phyloP scores from a whole-genome alignment of 2,329 filamentous ascomycete species.

The Ophiostoma tasmaniense region DNA sequence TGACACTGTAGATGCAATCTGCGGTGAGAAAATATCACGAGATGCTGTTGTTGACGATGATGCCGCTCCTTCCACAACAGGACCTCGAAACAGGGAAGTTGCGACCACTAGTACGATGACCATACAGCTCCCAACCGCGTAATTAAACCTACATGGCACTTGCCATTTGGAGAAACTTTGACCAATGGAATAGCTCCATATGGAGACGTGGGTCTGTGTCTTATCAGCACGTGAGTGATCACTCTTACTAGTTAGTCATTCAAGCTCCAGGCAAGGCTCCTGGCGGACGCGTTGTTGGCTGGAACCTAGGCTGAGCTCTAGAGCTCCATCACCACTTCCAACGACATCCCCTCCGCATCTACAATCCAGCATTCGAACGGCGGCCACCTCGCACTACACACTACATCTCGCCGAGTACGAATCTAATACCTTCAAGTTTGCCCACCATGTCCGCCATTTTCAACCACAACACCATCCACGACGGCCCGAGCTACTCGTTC shows the following conservation, averaged over 20 bases:
- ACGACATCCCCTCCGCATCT: neutral
- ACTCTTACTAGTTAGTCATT: slow-evolving; percentile 32
- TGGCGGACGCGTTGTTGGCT: slow-evolving; percentile 16
- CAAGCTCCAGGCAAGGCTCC: slow-evolving; percentile 13
- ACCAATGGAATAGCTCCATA: neutral
- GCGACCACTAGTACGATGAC: neutral
- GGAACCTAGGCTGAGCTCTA: slow-evolving; percentile 9
- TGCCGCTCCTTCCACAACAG: neutral
- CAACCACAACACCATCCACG: slow-evolving; percentile 60
- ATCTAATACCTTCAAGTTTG: neutral
- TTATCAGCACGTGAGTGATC: slow-evolving; percentile 5
- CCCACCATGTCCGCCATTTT: slow-evolving; percentile 55
- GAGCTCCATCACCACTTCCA: slow-evolving; percentile 5
- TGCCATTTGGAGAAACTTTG: neutral
- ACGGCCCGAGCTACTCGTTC: slow-evolving; percentile 62
- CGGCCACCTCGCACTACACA: neutral
- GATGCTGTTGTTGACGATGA: neutral
- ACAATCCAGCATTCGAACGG: neutral
- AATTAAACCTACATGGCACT: neutral
- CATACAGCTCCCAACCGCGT: neutral
- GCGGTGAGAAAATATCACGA: neutral
- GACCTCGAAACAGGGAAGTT: neutral
- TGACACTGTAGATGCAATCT: neutral
- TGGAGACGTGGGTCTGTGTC: neutral
- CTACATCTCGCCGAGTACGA: neutral